phyloP scores from a whole-genome alignment of 1,284 basidiomycete genomes.

The Gymnopus androsaceus region DNA sequence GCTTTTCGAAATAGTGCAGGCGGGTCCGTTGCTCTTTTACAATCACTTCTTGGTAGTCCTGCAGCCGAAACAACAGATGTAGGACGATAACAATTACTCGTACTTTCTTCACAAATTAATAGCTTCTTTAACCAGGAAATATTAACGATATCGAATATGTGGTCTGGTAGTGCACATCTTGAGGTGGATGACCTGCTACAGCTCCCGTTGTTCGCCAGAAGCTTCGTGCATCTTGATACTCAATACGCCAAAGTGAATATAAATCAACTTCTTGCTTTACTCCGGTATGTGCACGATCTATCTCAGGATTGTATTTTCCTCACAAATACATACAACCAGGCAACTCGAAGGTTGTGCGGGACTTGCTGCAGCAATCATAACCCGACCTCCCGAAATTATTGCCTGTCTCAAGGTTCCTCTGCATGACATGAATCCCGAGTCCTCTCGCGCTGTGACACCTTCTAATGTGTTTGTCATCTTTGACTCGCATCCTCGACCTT shows the following conservation, averaged over 20 bases:
- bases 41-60: constrained; percentile 31
- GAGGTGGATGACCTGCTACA: constrained; percentile 54
- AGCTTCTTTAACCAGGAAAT: constrained; percentile 32
- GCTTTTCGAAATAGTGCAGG: constrained; percentile 40
- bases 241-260: constrained; percentile 37
- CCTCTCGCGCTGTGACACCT: constrained; percentile 8
- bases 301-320: too few species aligned
- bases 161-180: constrained; percentile 26
- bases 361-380: constrained; percentile 55
- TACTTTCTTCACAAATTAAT: constrained; percentile 37
- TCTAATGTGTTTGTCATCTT: constrained; percentile 63
- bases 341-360: constrained; percentile 29
- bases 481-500: constrained; percentile 63
- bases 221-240: constrained; percentile 34
- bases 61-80: neutral
- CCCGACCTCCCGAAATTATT: constrained; percentile 70
- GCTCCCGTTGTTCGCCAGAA: constrained; percentile 44
- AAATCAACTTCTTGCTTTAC: neutral
- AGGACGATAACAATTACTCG: neutral
- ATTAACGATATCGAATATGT: neutral
- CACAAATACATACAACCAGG: constrained; percentile 25
- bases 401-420: constrained; percentile 52
- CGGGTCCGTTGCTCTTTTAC: constrained; percentile 27
- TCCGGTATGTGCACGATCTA: constrained; percentile 1
- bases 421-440: constrained; percentile 8